These are phyloP conservation scores for Ophiostoma perfectum DNA, from an alignment of 2,329 filamentous ascomycete species.

Conservation along the genomic window DNA sequence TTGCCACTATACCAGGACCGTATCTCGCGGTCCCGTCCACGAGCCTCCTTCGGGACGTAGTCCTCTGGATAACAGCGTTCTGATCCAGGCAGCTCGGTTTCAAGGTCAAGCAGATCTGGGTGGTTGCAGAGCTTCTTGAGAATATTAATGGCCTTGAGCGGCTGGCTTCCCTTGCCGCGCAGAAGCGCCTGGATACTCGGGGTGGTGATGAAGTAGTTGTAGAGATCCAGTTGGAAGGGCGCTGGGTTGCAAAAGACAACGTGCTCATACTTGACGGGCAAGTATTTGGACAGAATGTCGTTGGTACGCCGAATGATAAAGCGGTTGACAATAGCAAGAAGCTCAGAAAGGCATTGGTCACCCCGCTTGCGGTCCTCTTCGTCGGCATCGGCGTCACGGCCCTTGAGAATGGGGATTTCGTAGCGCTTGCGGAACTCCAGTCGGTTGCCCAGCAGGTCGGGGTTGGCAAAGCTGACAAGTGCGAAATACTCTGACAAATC, in stretches of 20 bases:
- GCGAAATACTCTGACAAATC: conserved; percentile 98
- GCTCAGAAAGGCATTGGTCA: conserved; percentile 73
- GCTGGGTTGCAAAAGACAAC: conserved; percentile 96
- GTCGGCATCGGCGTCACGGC: conserved; percentile 82
- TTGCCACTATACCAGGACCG: conserved; percentile 97
- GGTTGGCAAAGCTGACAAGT: conserved; percentile 93
- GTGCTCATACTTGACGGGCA: conserved; percentile 98
- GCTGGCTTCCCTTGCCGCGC: conserved; percentile 89
- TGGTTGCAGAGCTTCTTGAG: conserved; percentile 99
- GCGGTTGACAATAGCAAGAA: conserved; percentile 85
- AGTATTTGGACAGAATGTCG: conserved; percentile 94
- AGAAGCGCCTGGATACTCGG: conserved; percentile 90
- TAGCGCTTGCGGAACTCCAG: conserved; percentile 90
- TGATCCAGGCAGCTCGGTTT: conserved; percentile 78
- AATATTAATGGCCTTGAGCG: conserved; percentile 91
- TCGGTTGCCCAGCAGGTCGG: conserved; percentile 80
- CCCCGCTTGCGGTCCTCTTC: conserved; percentile 77
- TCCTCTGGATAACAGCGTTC: conserved; percentile 78
- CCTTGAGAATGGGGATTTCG: conserved; percentile 85
- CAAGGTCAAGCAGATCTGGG: conserved; percentile 80
- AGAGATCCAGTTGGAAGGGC: conserved; percentile 85
- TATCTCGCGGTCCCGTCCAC: conserved; percentile 84
- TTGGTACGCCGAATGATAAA: conserved; percentile 98
- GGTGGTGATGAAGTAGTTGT: conserved; percentile 95
- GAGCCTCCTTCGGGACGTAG: conserved; percentile 78